phyloP scores from a whole-genome alignment of 1,284 basidiomycete genomes.

The Melampsora larici-populina region DNA sequence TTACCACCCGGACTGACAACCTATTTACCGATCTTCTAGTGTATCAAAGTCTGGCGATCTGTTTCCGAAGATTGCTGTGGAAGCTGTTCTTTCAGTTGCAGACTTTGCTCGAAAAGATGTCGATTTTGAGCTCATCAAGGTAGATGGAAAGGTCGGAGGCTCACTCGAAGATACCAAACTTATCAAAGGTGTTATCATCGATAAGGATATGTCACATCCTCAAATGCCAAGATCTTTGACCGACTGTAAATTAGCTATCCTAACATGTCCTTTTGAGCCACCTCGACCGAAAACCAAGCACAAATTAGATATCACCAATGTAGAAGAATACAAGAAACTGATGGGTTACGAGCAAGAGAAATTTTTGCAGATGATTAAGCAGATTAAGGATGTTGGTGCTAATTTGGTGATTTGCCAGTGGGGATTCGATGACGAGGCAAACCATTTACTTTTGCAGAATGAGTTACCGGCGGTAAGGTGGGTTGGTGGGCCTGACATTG shows the following conservation, averaged over 20 bases:
- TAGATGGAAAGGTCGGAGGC: slow-evolving; percentile 97
- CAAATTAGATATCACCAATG: slow-evolving; percentile 93
- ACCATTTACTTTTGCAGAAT: slow-evolving; percentile 96
- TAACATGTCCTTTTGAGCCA: slow-evolving; percentile 98
- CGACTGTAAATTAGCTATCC: slow-evolving; percentile 89
- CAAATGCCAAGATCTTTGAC: slow-evolving; percentile 88
- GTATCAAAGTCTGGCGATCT: slow-evolving; percentile 93
- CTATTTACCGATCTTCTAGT: slow-evolving; percentile 56
- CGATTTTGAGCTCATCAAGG: slow-evolving; percentile 97
- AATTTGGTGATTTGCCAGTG: slow-evolving; percentile 99
- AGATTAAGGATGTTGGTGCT: slow-evolving; percentile 95
- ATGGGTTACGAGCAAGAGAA: slow-evolving; percentile 93
- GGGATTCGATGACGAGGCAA: slow-evolving; percentile 99
- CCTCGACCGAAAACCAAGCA: slow-evolving; percentile 99
- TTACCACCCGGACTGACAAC: not conserved
- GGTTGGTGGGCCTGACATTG: slow-evolving; percentile 98
- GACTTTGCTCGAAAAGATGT: slow-evolving; percentile 93
- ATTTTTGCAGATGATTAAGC: slow-evolving; percentile 94
- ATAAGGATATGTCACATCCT: slow-evolving; percentile 99
- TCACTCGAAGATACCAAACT: slow-evolving; percentile 88
- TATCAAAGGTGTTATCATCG: slow-evolving; percentile 92
- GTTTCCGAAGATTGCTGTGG: slow-evolving; percentile 96
- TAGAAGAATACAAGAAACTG: slow-evolving; percentile 96
- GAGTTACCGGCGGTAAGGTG: slow-evolving; percentile 96
- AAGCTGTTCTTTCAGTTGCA: slow-evolving; percentile 90